These are phyloP conservation scores for Moringa oleifera DNA, from an alignment of 345 rosid species.

Conservation along the genomic window DNA sequence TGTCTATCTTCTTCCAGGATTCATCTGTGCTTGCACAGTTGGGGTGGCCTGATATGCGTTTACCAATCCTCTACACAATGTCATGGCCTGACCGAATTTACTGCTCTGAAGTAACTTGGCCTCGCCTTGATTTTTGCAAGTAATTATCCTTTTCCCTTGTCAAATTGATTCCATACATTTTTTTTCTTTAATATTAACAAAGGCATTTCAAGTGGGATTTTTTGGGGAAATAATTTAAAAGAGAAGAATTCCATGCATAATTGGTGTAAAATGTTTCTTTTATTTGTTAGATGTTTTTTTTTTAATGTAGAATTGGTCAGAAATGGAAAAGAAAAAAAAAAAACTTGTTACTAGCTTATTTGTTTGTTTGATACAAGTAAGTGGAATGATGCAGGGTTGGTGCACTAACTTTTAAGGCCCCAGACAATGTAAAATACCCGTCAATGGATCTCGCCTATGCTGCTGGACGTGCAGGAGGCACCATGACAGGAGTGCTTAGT, in stretches of 20 bases:
- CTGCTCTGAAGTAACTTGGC: constrained; percentile 96
- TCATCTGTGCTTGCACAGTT: constrained; percentile 90
- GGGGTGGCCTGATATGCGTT: constrained; percentile 98
- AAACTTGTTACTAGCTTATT: neutral
- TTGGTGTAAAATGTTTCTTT: too few species aligned
- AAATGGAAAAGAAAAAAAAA: too few species aligned
- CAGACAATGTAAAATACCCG: constrained; percentile 86
- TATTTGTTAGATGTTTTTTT: too few species aligned
- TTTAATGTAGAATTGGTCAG: neutral
- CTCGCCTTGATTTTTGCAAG: constrained; percentile 97
- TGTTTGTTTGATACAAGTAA: neutral
- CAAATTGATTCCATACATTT: neutral
- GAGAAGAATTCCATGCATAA: neutral
- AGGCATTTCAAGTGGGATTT: neutral
- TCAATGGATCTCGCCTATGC: constrained; percentile 95
- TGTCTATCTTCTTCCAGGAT: constrained; percentile 46
- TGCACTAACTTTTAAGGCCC: constrained; percentile 80
- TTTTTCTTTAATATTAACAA: neutral
- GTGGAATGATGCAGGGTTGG: constrained; percentile 56
- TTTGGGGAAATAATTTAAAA: neutral
- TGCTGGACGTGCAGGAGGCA: constrained; percentile 98
- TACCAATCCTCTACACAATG: constrained; percentile 93
- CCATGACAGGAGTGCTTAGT: constrained; percentile 99
- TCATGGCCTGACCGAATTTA: constrained; percentile 95
- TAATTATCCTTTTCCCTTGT: constrained; percentile 21